phyloP scores from a whole-genome alignment of 2,329 filamentous ascomycete species.

The Ceratocystis destructans region DNA sequence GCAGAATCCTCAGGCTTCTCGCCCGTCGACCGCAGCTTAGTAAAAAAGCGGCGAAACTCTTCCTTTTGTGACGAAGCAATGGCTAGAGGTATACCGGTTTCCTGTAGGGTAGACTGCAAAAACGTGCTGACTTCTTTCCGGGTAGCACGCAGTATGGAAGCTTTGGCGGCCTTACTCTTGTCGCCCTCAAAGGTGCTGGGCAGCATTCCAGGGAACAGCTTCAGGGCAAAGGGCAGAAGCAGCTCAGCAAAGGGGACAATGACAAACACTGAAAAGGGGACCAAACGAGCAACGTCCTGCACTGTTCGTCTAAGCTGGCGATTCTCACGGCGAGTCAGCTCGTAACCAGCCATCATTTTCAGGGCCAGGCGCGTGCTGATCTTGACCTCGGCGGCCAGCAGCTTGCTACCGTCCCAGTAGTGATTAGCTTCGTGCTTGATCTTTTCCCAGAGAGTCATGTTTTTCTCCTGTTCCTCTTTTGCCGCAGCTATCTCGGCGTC shows the following conservation, averaged over 20 bases:
- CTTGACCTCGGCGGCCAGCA: conserved; percentile 78
- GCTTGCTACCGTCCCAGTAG: conserved; percentile 97
- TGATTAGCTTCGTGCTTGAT: conserved; percentile 88
- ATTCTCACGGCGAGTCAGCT: conserved; percentile 84
- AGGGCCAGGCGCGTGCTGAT: conserved; percentile 84
- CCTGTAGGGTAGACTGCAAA: conserved; percentile 72
- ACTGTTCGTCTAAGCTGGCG: conserved; percentile 87
- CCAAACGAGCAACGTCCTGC: conserved; percentile 78
- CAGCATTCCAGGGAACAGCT: conserved; percentile 91
- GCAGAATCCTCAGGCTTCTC: conserved; percentile 79
- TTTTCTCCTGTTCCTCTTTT: conserved; percentile 58
- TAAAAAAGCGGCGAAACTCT: conserved; percentile 94
- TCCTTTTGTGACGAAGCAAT: conserved; percentile 74
- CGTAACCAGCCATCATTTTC: conserved; percentile 97
- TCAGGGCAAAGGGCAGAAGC: conserved; percentile 78
- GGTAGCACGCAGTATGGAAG: conserved; percentile 63
- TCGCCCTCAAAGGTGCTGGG: conserved; percentile 94
- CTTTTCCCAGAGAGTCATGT: conserved; percentile 78
- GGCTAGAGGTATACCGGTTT: conserved; percentile 84
- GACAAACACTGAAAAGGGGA: conserved; percentile 93
- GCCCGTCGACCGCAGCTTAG: conserved; percentile 82
- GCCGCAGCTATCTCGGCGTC: conserved; percentile 36
- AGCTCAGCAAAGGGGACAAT: conserved; percentile 94
- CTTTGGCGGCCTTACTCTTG: conserved; percentile 81
- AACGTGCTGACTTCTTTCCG: conserved; percentile 90